Evolutionary conservation across 73 alveolate genomes (phyloP).

Genomic region (Halteria grandinella): DNA sequence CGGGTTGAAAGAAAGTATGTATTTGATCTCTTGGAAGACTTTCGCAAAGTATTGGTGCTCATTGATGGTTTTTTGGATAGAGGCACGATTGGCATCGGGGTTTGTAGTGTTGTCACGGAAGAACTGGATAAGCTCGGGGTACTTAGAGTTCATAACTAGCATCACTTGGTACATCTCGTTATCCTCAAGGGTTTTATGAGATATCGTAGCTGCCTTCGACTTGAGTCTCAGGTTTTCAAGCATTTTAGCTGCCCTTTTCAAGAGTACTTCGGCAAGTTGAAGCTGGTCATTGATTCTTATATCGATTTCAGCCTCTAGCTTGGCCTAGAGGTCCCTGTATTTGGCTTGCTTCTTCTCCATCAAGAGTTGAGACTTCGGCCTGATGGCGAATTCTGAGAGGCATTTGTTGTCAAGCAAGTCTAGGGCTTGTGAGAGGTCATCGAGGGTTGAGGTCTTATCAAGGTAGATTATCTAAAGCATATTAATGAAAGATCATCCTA

Average conservation of each 20-base stretch:
- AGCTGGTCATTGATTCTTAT: background rate
- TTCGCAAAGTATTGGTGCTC: constrained; percentile 32
- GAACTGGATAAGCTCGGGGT: constrained; percentile 29
- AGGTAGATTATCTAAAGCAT: constrained; percentile 7
- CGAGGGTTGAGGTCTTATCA: constrained; percentile 16
- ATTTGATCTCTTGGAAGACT: background rate
- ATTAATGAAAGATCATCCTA: background rate
- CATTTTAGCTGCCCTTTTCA: constrained; percentile 15
- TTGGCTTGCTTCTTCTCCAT: background rate
- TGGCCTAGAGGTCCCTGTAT: constrained; percentile 7
- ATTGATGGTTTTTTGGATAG: constrained; percentile 21
- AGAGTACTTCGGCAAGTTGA: background rate
- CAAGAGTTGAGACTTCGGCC: no score
- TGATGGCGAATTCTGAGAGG: background rate
- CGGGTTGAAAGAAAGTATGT: background rate
- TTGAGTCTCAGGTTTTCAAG: background rate
- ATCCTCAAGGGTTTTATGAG: background rate
- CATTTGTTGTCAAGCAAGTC: constrained; percentile 26
- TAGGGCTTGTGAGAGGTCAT: constrained; percentile 13
- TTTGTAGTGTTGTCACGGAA: constrained; percentile 53
- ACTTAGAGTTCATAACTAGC: constrained; percentile 25
- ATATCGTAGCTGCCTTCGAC: background rate
- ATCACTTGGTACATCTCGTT: constrained; percentile 37
- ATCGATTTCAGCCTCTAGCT: constrained; percentile 2
- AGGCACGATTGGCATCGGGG: constrained; percentile 5